Percentiles rank a stretch among this genome's conserved stretches.
phyloP scores from a whole-genome alignment of 495 filamentous ascomycete genomes.

The Aspergillus egyptiacus region DNA sequence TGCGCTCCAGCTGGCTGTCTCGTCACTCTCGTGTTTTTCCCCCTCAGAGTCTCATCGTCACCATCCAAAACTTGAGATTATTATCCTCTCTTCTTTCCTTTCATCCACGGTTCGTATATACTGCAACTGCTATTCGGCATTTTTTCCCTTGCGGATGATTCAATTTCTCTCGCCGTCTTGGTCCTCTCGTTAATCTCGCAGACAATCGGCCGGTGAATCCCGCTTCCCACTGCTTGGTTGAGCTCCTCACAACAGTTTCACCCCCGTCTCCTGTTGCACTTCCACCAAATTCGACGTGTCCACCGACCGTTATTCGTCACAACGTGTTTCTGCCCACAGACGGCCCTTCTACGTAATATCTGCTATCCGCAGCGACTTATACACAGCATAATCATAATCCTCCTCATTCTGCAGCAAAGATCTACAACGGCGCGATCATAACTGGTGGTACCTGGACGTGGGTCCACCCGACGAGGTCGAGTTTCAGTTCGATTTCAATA shows the following conservation, averaged over 20 bases:
- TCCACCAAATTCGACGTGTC: conserved; percentile 4
- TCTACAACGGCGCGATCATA: conserved; percentile 28
- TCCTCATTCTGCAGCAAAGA: conserved; percentile 14
- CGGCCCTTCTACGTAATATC: not conserved
- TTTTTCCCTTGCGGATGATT: too few relatives aligned
- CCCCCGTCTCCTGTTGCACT: conserved; percentile 6
- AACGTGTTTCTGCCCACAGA: conserved; percentile 1
- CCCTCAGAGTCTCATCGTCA: too few relatives aligned
- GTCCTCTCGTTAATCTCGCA: conserved; percentile 9
- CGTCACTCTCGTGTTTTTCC: too few relatives aligned
- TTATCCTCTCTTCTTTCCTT: not conserved
- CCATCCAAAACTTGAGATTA: not conserved
- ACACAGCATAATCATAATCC: conserved; percentile 7
- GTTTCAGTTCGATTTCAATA: conserved; percentile 6
- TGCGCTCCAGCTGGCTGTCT: too few relatives aligned
- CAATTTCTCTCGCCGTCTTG: too few relatives aligned
- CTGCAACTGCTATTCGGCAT: not conserved
- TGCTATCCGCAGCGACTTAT: not conserved
- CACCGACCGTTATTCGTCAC: not conserved
- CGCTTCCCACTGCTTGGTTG: not conserved
- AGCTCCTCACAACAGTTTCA: not conserved
- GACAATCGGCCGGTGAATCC: not conserved
- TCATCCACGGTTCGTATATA: not conserved
- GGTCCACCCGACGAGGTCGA: conserved; percentile 27
- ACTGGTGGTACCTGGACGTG: conserved; percentile 21